Percentiles rank a stretch among this genome's conserved stretches.
phyloP scores from a whole-genome alignment of 441 rosid genomes.

The Metrosideros polymorpha region DNA sequence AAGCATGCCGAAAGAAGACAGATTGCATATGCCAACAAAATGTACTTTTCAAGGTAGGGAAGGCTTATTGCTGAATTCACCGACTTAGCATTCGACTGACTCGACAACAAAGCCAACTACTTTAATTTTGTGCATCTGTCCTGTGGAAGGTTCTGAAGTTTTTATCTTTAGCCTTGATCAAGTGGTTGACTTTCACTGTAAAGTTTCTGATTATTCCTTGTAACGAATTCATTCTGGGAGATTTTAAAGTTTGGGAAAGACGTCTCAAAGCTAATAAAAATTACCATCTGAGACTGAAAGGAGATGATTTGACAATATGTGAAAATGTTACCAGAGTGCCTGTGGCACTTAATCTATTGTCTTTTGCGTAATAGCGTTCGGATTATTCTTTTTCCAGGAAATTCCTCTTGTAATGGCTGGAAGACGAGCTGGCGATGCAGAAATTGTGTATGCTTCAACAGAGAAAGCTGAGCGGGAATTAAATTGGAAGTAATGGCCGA shows the following conservation, averaged over 20 bases:
- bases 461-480: slow-evolving; percentile 63
- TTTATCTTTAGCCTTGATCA: neutral
- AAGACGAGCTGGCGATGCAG: slow-evolving; percentile 82
- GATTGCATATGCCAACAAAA: neutral
- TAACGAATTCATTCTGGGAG: neutral
- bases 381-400: slow-evolving; percentile 33
- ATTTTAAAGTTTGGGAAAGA: neutral
- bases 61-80: neutral
- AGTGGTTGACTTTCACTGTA: neutral
- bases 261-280: neutral
- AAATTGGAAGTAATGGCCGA: slow-evolving; percentile 74
- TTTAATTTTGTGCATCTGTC: neutral
- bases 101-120: neutral
- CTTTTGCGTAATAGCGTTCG: neutral
- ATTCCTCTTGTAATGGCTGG: slow-evolving; percentile 71
- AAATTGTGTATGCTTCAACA: slow-evolving; percentile 78
- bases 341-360: neutral
- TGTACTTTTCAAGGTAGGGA: neutral
- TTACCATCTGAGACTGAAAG: neutral
- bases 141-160: neutral
- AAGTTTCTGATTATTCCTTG: neutral
- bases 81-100: neutral
- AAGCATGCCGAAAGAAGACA: neutral
- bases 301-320: neutral
- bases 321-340: neutral